Evolutionary conservation across 345 rosid species (phyloP), one percentile per base, ranked within the genome.

Genomic region (Capsella bursapastoris): DNA sequence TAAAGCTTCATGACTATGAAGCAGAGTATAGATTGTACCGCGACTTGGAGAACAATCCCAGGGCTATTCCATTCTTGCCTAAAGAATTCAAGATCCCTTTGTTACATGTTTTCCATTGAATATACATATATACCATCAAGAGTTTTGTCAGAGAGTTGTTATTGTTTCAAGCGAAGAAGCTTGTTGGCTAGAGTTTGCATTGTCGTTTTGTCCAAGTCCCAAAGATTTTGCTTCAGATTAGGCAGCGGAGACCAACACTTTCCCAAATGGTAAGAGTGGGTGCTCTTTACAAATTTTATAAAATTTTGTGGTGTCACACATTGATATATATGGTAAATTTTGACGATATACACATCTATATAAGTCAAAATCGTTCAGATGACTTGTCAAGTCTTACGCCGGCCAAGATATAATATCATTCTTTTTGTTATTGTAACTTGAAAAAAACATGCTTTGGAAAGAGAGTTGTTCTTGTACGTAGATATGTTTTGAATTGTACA

Each of bases 1-100:
- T 94, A 7, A 64, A 27, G 13, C 77, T 94, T 66, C 98, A 94
- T 67, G 97, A 94, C 78, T 94, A 94, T 56, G 86, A 79, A 66
- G 97, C 98, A 0, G 98, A 94, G 64, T 94, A 94, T 40, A 87
- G 52, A 8, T 70, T 91, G 57, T 94, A 91, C 63, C 85, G 11
- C 0, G 97, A 91, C 70, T 28, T 94, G 71, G 82, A 82, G 70
- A 65, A 72, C 62, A 81, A 79, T 72, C 93, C 90, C 2, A 79
- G 4, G 64, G 87, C 84, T 5, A 75, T 94, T 52, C 98, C 98
- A 0, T 94, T 94, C 83, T 71, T 94, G 64, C 82, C 89, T 0
- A 82, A 79, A 70, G 67, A 57, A 62, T 91, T 89, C 77, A 82
- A 73, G 86, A 80, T 89, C 53, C 96, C 97, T 77, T 84, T 86